phyloP scores from a whole-genome alignment of 2,329 filamentous ascomycete species.

The Orbilia blumenaviensis region DNA sequence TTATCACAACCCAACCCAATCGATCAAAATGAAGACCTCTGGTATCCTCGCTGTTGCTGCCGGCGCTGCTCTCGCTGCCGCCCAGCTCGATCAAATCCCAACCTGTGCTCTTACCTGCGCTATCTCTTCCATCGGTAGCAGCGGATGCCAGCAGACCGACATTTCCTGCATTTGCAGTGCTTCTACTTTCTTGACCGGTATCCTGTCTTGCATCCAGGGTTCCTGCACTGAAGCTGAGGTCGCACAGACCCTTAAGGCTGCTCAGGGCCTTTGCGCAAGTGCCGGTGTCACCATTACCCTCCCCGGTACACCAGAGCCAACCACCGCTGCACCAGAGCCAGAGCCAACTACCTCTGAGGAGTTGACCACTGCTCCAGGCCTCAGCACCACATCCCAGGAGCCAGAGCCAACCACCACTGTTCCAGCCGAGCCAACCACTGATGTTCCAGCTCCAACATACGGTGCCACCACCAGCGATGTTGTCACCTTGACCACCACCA shows the following conservation, averaged over 20 bases:
- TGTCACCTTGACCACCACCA: constrained; percentile 46
- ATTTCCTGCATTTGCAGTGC: constrained; percentile 41
- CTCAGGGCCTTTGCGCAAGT: constrained; percentile 33
- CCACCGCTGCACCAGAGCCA: not conserved
- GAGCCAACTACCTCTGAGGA: constrained; percentile 8
- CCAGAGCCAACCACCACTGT: constrained; percentile 8
- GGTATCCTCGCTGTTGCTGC: constrained; percentile 37
- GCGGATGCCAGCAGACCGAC: constrained; percentile 36
- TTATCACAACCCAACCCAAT: constrained; percentile 22
- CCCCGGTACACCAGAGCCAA: constrained; percentile 18
- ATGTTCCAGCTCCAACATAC: constrained; percentile 16
- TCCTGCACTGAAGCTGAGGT: constrained; percentile 10
- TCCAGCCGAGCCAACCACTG: not conserved
- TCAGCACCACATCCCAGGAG: not conserved
- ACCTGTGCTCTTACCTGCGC: constrained; percentile 45
- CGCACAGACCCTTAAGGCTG: constrained; percentile 24
- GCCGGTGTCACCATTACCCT: constrained; percentile 44
- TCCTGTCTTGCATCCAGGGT: constrained; percentile 34
- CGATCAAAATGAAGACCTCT: constrained; percentile 53
- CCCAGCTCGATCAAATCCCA: constrained; percentile 44
- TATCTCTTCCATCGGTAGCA: constrained; percentile 28
- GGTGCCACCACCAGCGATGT: constrained; percentile 33
- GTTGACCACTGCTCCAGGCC: not conserved
- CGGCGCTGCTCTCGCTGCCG: constrained; percentile 42
- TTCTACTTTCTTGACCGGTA: constrained; percentile 22